These are phyloP conservation scores for Linum lewisii DNA, from an alignment of 345 rosid species.

Conservation along the genomic window DNA sequence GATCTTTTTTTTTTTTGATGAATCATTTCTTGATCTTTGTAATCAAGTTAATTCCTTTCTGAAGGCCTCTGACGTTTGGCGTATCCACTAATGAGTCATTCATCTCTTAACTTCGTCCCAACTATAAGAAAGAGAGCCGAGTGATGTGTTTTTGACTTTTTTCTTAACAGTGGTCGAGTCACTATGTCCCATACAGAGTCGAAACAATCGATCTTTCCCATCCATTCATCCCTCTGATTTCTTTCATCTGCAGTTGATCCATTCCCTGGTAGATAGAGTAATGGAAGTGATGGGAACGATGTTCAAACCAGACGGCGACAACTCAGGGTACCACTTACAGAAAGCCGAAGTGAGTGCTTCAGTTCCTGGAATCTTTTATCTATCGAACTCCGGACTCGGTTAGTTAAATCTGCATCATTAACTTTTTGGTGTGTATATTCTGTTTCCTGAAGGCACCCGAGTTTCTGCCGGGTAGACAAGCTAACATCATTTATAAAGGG, in stretches of 20 bases:
- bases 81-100: no score
- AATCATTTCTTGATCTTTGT: no score
- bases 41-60: not conserved
- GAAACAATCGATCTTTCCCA: no score
- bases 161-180: no score
- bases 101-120: no score
- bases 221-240: not conserved
- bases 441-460: slow-evolving; percentile 54
- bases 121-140: not conserved
- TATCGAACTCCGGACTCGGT: not conserved
- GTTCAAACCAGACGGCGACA: slow-evolving; percentile 45
- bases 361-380: not conserved
- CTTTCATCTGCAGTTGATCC: slow-evolving; percentile 52
- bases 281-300: slow-evolving; percentile 79
- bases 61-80: not conserved
- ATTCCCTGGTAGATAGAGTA: slow-evolving; percentile 76
- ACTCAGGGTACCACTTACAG: slow-evolving; percentile 51
- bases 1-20: no score
- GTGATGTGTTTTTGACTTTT: not conserved
- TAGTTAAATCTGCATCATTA: not conserved
- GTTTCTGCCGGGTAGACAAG: slow-evolving; percentile 75
- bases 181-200: no score
- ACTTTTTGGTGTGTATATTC: not conserved
- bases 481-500: slow-evolving; percentile 68
- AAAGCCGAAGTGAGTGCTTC: slow-evolving; percentile 48